These are phyloP conservation scores for Penicillium psychrofluorescens DNA, from an alignment of 495 filamentous ascomycete species.

Conservation along the genomic window DNA sequence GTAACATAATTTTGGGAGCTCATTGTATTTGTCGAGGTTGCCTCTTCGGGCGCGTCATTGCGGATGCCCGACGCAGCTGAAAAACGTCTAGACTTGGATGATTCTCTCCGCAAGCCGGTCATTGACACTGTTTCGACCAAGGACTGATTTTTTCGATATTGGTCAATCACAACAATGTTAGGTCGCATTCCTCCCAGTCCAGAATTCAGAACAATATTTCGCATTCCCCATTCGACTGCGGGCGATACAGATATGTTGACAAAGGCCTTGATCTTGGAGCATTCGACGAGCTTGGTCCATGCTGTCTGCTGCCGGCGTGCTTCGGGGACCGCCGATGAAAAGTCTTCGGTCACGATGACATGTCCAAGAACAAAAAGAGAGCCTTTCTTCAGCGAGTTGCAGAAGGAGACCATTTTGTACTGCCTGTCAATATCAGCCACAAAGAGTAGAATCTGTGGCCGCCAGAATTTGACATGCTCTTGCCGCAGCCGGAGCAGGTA, in stretches of 20 bases:
- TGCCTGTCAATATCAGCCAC: conserved; percentile 74
- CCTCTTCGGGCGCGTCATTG: conserved; percentile 15
- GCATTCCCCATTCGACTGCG: conserved; percentile 74
- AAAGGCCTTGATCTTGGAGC: conserved; percentile 83
- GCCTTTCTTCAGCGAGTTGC: conserved; percentile 86
- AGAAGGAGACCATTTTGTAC: conserved; percentile 80
- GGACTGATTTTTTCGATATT: conserved; percentile 50
- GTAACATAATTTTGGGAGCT: conserved; percentile 66
- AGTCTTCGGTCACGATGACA: conserved; percentile 79
- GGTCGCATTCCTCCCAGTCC: conserved; percentile 87
- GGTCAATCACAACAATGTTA: conserved; percentile 77
- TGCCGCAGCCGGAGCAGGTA: conserved; percentile 75
- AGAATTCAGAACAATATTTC: conserved; percentile 74
- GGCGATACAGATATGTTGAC: conserved; percentile 80
- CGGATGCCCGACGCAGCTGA: conserved; percentile 9
- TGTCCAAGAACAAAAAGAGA: conserved; percentile 80
- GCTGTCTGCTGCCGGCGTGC: conserved; percentile 71
- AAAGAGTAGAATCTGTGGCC: conserved; percentile 76
- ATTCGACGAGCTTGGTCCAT: conserved; percentile 83
- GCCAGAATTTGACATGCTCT: conserved; percentile 90
- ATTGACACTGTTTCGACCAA: conserved; percentile 38
- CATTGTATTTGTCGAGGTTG: conserved; percentile 55
- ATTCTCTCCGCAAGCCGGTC: conserved; percentile 15
- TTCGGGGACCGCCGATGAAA: conserved; percentile 69
- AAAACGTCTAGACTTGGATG: conserved; percentile 17